Evolutionary conservation across 1,139 yeast species (phyloP), one percentile per base, ranked within the genome.

Genomic region (Entelexis paramagnoliae): DNA sequence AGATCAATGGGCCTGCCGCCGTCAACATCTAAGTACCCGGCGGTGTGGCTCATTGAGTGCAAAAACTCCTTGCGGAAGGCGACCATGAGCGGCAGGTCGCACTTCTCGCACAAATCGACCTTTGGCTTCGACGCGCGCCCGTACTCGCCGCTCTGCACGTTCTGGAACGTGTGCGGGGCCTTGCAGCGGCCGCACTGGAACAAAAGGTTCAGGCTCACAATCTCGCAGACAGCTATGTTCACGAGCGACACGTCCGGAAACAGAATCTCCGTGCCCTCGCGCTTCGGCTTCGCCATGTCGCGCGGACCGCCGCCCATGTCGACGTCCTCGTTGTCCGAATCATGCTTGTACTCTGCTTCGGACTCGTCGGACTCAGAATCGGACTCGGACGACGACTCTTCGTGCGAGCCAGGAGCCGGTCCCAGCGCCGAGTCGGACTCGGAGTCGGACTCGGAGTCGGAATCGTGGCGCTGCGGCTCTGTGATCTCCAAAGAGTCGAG

Each of bases 121-220:
- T 60, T 58, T 0, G 70, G 67, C 55, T 67, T 68, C 8, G 68
- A 61, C 24, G 65, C 66, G 38, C 63, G 59, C 2, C 69, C 71
- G 55, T 66, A 68, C 14, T 68, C 68, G 3, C 66, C 70, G 17
- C 70, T 62, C n/a, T 60, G 60, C 29, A 68, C 49, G 48, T 65
- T 64, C 38, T 57, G 55, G 46, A 69, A 52, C 42, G 69, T 72
- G 46, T 66, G 67, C 29, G 57, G 56, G 5, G 68, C 60, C 55
- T 68, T 67, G 60, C 74, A 71, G 19, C 71, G 62, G 19, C 60
- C 63, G 54, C 74, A 71, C 38, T 62, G 63, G 36, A 71, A 68
- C 20, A 65, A 64, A 20, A 71, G 52, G 43, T 66, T 66, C 44
- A 71, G 59, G 14, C 65, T 53, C 24, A 62, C 61, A 34, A 69